Evolutionary conservation across 2,329 filamentous ascomycete species (phyloP).

Genomic region (Colletotrichum sidae): DNA sequence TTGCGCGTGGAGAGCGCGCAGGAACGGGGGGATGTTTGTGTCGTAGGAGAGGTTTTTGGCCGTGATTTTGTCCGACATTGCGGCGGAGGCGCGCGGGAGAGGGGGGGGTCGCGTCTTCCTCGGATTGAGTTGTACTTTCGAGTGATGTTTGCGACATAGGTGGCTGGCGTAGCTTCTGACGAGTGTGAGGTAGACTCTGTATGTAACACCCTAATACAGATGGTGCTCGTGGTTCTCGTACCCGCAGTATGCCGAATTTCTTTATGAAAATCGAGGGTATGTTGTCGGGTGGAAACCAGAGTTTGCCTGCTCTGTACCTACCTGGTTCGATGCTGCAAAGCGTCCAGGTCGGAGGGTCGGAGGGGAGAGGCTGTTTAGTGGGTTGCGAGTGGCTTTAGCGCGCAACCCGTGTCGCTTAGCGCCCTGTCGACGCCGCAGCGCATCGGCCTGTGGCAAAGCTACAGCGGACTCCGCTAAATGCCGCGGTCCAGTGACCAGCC

Average conservation of each 20-base stretch:
- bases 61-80: slow-evolving; percentile 71
- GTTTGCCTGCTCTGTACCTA: too few species aligned
- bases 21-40: slow-evolving; percentile 69
- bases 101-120: slow-evolving; percentile 9
- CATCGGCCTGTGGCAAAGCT: slow-evolving; percentile 5
- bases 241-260: too few species aligned
- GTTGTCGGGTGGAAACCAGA: too few species aligned
- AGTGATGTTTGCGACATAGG: too few species aligned
- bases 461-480: slow-evolving; percentile 15
- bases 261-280: too few species aligned
- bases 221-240: too few species aligned
- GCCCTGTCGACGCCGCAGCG: slow-evolving; percentile 18
- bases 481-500: too few species aligned
- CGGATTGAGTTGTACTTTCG: too few species aligned
- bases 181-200: too few species aligned
- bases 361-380: slow-evolving; percentile 4
- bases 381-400: slow-evolving; percentile 2
- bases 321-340: too few species aligned
- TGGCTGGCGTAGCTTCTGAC: too few species aligned
- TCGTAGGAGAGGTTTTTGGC: slow-evolving; percentile 78
- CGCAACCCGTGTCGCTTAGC: background rate
- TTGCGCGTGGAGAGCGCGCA: slow-evolving; percentile 67
- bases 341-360: background rate
- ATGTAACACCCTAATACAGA: too few species aligned
- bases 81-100: slow-evolving; percentile 36